Evolutionary conservation across 2,329 filamentous ascomycete species (phyloP).

Genomic region (Zopfia rhizophila): DNA sequence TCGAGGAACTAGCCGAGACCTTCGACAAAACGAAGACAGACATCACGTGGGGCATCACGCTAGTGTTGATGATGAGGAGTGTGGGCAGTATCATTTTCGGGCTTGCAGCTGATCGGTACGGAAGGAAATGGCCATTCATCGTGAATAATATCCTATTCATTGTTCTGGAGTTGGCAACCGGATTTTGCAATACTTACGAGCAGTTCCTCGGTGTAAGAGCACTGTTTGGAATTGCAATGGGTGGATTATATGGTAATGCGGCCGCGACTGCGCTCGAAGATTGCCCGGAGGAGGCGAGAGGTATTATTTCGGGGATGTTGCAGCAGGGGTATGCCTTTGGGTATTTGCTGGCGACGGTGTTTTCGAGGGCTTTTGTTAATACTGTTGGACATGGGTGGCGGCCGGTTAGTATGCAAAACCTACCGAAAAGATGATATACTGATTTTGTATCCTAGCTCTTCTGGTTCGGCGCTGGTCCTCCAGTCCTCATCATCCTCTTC

Average conservation of each 20-base stretch:
- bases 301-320: conserved; percentile 69
- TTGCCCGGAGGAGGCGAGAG: conserved; percentile 67
- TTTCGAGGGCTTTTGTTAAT: conserved; percentile 71
- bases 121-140: conserved; percentile 67
- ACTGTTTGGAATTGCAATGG: conserved; percentile 73
- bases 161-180: conserved; percentile 68
- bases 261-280: conserved; percentile 72
- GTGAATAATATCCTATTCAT: conserved; percentile 71
- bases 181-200: conserved; percentile 67
- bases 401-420: conserved; percentile 55
- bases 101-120: conserved; percentile 63
- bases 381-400: conserved; percentile 85
- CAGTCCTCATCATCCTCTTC: conserved; percentile 82
- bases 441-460: conserved; percentile 62
- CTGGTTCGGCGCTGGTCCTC: conserved; percentile 88
- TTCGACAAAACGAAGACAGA: conserved; percentile 66
- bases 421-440: neutral
- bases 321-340: conserved; percentile 73
- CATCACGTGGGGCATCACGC: conserved; percentile 67
- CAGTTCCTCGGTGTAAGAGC: conserved; percentile 69
- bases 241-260: conserved; percentile 70
- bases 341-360: conserved; percentile 69
- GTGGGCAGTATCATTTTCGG: conserved; percentile 69
- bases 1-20: conserved; percentile 62
- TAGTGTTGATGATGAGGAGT: conserved; percentile 67